Conservation (phyloP, 192 early-diverging fungal genomes). For the Coemansia sp. region DNA sequence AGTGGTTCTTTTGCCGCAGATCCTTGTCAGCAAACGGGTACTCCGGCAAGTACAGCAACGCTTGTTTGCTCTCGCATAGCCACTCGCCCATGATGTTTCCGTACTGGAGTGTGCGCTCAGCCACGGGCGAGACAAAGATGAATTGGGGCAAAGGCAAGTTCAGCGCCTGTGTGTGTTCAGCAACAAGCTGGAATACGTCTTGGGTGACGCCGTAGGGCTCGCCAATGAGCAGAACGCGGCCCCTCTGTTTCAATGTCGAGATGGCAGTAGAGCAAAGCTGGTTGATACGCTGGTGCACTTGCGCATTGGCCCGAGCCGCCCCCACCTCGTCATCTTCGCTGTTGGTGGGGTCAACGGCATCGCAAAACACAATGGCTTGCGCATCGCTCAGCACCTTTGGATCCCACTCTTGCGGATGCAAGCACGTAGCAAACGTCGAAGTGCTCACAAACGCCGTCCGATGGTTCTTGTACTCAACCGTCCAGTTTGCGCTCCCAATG, state of each 20-base stretch:
- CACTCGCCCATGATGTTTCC: conserved; percentile 86
- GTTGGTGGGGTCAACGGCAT: conserved; percentile 33
- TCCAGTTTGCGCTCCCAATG: conserved; percentile 74
- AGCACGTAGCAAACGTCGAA: conserved; percentile 36
- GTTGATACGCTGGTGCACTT: conserved; percentile 28
- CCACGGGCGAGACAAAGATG: conserved; percentile 72
- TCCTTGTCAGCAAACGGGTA: conserved; percentile 54
- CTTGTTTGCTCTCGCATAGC: conserved; percentile 67
- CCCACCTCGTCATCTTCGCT: conserved; percentile 13
- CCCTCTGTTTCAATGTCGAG: conserved; percentile 52
- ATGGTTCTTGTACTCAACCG: conserved; percentile 60
- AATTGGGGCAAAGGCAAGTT: conserved; percentile 65
- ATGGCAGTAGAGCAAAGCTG: conserved; percentile 48
- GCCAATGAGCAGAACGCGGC: conserved; percentile 70
- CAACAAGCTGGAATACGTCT: conserved; percentile 68
- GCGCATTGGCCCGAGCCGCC: conserved; percentile 6
- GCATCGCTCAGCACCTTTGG: conserved; percentile 33
- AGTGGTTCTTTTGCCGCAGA: conserved; percentile 45
- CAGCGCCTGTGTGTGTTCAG: conserved; percentile 55
- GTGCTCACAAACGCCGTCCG: conserved; percentile 50
- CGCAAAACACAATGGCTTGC: conserved; percentile 48
- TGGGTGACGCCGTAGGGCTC: conserved; percentile 69
- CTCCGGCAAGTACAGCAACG: conserved; percentile 65
- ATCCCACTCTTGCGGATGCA: conserved; percentile 56
- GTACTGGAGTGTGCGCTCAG: conserved; percentile 72